phyloP scores from a whole-genome alignment of 305 asterid genomes.

The Fraxinus sp. region DNA sequence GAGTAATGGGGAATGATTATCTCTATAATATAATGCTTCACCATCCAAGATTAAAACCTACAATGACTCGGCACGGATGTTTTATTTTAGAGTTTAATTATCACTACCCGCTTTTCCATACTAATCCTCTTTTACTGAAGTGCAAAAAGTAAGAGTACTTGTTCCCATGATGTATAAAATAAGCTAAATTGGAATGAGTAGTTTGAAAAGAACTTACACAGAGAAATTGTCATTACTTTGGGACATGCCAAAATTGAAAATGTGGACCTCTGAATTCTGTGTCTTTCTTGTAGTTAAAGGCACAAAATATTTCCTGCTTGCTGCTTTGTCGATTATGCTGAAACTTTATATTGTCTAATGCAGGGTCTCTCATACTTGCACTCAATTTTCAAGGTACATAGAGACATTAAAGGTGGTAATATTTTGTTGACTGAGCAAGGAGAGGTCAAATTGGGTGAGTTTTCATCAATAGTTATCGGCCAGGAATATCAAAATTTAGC shows the following conservation, averaged over 20 bases:
- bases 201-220: neutral
- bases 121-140: neutral
- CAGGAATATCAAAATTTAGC: neutral
- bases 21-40: neutral
- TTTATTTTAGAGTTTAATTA: slow-evolving; percentile 16
- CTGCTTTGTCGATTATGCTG: slow-evolving; percentile 25
- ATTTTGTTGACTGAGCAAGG: slow-evolving; percentile 96
- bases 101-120: slow-evolving; percentile 8
- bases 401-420: slow-evolving; percentile 99
- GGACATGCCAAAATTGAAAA: slow-evolving; percentile 14
- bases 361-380: slow-evolving; percentile 96
- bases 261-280: neutral
- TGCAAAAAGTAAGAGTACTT: neutral
- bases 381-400: slow-evolving; percentile 97
- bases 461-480: neutral
- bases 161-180: neutral
- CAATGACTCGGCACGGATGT: neutral
- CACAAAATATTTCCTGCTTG: slow-evolving; percentile 1
- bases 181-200: neutral
- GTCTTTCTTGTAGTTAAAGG: neutral
- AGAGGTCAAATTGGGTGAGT: slow-evolving; percentile 95
- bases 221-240: neutral
- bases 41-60: neutral
- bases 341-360: slow-evolving; percentile 27
- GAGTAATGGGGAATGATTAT: neutral